Evolutionary conservation across 768 basidiomycete genomes (phyloP).

Genomic region (Agrocybe praecox): DNA sequence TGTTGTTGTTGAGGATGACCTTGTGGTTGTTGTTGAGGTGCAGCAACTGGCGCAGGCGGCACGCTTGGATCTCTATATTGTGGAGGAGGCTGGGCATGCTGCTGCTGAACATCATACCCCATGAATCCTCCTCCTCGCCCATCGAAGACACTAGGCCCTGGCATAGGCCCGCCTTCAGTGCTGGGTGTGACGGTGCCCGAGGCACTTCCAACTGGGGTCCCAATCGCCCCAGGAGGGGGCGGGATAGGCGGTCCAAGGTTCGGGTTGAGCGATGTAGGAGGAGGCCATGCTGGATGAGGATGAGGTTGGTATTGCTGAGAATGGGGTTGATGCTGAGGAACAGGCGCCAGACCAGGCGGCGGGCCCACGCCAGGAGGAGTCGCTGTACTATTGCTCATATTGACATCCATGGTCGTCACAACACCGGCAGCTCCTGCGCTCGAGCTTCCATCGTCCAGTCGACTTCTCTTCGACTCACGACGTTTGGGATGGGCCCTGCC

Average conservation of each 20-base stretch:
- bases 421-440: neutral
- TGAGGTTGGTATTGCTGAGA: conserved; percentile 9
- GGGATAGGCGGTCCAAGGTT: conserved; percentile 8
- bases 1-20: conserved; percentile 9
- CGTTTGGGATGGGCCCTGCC: conserved; percentile 13
- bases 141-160: conserved; percentile 34
- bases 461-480: conserved; percentile 37
- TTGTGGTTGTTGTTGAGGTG: conserved; percentile 1
- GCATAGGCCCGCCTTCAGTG: conserved; percentile 7
- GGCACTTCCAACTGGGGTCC: conserved; percentile 14
- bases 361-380: conserved; percentile 23
- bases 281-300: conserved; percentile 11
- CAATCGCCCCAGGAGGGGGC: conserved; percentile 10
- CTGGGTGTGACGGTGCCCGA: conserved; percentile 15
- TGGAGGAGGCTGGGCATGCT: conserved; percentile 11
- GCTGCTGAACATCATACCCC: conserved; percentile 17
- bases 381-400: conserved; percentile 15
- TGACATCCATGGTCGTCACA: conserved; percentile 4
- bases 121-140: conserved; percentile 29
- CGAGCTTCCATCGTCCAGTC: conserved; percentile 32
- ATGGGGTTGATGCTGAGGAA: conserved; percentile 26
- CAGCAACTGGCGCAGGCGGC: neutral
- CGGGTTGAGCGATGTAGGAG: conserved; percentile 3
- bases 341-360: conserved; percentile 17
- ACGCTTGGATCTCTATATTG: conserved; percentile 15